phyloP scores from a whole-genome alignment of 2,329 filamentous ascomycete genomes.

The Erysiphe neolycopersici region DNA sequence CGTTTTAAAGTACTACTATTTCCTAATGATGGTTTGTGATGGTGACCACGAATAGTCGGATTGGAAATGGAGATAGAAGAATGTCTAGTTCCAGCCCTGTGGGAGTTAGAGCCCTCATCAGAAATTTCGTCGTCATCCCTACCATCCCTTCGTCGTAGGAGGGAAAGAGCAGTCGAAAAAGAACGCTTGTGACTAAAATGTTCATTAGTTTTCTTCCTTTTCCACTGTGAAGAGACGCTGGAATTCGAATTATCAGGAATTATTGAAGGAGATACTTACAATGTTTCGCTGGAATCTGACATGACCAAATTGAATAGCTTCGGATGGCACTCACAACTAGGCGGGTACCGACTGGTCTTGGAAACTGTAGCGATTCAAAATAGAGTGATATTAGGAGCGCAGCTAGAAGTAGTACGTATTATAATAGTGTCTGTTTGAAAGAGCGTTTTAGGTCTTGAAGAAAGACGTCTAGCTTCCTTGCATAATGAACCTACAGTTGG shows the following conservation, averaged over 20 bases:
- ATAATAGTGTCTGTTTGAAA: too few species aligned
- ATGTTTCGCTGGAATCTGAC: background rate
- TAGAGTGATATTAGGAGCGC: too few species aligned
- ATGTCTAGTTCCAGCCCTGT: constrained; percentile 6
- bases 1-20: constrained; percentile 11
- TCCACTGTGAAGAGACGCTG: background rate
- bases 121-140: constrained; percentile 10
- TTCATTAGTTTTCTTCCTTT: constrained; percentile 2
- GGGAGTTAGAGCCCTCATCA: constrained; percentile 10
- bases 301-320: background rate
- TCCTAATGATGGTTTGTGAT: constrained; percentile 9
- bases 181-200: constrained; percentile 20
- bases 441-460: too few species aligned
- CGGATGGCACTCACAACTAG: too few species aligned
- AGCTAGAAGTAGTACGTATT: too few species aligned
- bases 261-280: background rate
- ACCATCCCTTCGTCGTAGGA: constrained; percentile 22
- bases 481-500: too few species aligned
- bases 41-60: constrained; percentile 7
- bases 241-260: background rate
- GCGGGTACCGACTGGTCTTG: too few species aligned
- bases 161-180: constrained; percentile 25
- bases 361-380: too few species aligned
- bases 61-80: constrained; percentile 8
- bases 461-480: too few species aligned